Conservation (phyloP, 345 rosid species). For the Microcos paniculata region DNA sequence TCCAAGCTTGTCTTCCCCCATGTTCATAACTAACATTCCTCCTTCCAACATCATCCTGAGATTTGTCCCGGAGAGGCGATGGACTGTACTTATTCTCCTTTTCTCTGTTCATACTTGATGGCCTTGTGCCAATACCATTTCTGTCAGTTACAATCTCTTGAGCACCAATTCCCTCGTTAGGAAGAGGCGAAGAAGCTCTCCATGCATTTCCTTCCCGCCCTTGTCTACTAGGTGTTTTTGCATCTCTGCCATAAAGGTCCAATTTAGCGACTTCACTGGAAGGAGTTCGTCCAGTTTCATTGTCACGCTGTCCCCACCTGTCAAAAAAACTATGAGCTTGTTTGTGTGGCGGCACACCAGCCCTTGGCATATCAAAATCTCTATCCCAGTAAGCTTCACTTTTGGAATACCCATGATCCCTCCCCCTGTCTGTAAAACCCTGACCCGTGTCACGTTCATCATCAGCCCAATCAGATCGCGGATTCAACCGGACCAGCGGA, state of each 20-base stretch:
- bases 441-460: conserved; percentile 96
- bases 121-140: conserved; percentile 42
- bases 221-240: conserved; percentile 50
- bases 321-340: conserved; percentile 48
- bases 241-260: conserved; percentile 44
- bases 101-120: conserved; percentile 51
- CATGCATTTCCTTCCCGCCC: conserved; percentile 66
- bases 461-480: conserved; percentile 98
- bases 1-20: conserved; percentile 69
- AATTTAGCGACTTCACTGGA: conserved; percentile 55
- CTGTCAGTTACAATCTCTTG: conserved; percentile 52
- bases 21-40: conserved; percentile 57
- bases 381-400: conserved; percentile 72
- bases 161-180: conserved; percentile 37
- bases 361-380: conserved; percentile 70
- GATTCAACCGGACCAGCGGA: conserved; percentile 73
- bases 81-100: conserved; percentile 50
- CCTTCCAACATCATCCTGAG: conserved; percentile 49
- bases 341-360: conserved; percentile 59
- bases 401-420: conserved; percentile 59
- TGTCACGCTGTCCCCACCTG: conserved; percentile 60
- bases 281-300: conserved; percentile 59
- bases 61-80: conserved; percentile 47
- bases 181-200: conserved; percentile 61
- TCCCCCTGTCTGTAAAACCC: conserved; percentile 58